Conservation (phyloP, 1,139 yeast genomes). For the Ogataea hybrid region DNA sequence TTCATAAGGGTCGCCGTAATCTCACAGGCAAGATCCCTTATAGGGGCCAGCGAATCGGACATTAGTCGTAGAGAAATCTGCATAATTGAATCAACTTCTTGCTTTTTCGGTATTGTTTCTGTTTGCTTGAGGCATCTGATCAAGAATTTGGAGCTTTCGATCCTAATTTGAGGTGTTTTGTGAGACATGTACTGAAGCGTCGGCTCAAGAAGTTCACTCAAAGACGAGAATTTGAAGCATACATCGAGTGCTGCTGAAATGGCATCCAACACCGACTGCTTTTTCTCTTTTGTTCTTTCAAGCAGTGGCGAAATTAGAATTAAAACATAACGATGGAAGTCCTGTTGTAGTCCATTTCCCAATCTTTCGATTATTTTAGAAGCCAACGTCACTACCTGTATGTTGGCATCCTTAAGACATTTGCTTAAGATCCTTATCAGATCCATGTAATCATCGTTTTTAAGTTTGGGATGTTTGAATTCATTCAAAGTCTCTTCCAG, state of each 20-base stretch:
- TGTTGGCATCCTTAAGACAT: constrained; percentile 84
- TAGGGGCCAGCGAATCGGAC: constrained; percentile 81
- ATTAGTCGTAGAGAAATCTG: constrained; percentile 57
- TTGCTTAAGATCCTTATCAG: constrained; percentile 62
- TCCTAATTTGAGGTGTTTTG: constrained; percentile 82
- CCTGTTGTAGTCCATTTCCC: constrained; percentile 62
- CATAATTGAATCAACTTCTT: constrained; percentile 58
- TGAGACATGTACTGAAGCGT: constrained; percentile 60
- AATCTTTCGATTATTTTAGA: constrained; percentile 64
- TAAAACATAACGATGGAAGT: constrained; percentile 54
- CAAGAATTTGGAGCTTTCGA: constrained; percentile 64
- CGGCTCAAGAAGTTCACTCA: constrained; percentile 61
- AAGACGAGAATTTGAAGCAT: constrained; percentile 50
- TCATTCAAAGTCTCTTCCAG: constrained; percentile 63
- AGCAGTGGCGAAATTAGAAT: constrained; percentile 61
- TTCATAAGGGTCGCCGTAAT: constrained; percentile 82
- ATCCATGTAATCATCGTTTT: constrained; percentile 65
- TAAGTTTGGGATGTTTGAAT: constrained; percentile 47
- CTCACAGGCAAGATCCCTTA: constrained; percentile 77
- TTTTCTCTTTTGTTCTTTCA: constrained; percentile 90
- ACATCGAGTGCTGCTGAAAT: constrained; percentile 65
- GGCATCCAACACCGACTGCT: constrained; percentile 72
- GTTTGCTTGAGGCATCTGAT: constrained; percentile 62
- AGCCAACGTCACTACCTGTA: constrained; percentile 82
- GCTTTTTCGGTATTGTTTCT: constrained; percentile 44